These are phyloP conservation scores for Zygosaccharomyces rouxii DNA, from an alignment of 805 yeast species.

Conservation along the genomic window DNA sequence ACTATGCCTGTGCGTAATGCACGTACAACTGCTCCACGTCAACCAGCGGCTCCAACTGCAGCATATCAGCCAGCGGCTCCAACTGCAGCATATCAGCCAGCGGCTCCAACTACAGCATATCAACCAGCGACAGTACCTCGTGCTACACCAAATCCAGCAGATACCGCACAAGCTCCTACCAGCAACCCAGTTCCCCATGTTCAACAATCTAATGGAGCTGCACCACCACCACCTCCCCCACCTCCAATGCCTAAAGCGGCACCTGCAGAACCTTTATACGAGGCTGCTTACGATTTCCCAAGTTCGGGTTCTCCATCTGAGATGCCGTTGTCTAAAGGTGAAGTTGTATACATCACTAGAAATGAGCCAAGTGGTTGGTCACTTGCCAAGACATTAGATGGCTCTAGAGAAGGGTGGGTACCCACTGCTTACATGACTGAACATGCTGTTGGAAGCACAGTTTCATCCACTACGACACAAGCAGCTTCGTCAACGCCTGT, in stretches of 20 bases:
- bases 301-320: conserved; percentile 83
- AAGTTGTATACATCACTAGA: conserved; percentile 64
- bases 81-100: conserved; percentile 12
- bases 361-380: conserved; percentile 93
- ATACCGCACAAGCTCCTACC: conserved; percentile 14
- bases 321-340: conserved; percentile 72
- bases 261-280: conserved; percentile 71
- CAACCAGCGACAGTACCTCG: conserved; percentile 8
- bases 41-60: conserved; percentile 7
- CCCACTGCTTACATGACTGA: conserved; percentile 86
- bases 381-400: conserved; percentile 73
- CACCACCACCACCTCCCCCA: conserved; percentile 71
- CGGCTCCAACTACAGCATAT: conserved; percentile 9
- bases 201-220: conserved; percentile 14
- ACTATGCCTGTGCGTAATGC: conserved; percentile 20
- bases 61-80: conserved; percentile 13
- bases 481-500: conserved; percentile 20
- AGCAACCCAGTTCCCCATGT: conserved; percentile 12
- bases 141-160: not conserved
- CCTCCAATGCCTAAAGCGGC: conserved; percentile 59
- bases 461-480: conserved; percentile 34
- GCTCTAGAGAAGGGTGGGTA: conserved; percentile 88
- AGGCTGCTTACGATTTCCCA: conserved; percentile 82
- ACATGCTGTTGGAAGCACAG: conserved; percentile 42
- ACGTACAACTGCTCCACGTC: conserved; percentile 9